phyloP scores from a whole-genome alignment of 139 green algal species.

The Micractinium conductrix region DNA sequence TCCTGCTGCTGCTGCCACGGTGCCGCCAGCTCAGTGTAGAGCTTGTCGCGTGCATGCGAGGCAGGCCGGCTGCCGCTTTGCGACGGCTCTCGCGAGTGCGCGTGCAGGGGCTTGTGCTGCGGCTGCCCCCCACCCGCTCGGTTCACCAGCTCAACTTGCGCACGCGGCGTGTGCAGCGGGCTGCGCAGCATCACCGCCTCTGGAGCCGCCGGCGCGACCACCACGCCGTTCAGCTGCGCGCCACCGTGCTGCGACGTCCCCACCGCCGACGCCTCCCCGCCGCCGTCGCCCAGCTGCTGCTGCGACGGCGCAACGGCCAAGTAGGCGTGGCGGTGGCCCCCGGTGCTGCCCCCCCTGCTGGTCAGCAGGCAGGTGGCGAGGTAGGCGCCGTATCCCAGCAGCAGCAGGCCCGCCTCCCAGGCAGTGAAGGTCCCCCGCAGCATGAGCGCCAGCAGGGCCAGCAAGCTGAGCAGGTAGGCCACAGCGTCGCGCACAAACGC shows the following conservation, averaged over 20 bases:
- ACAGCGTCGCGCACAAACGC: slow-evolving; percentile 51
- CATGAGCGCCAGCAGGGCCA: slow-evolving; percentile 43
- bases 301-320: background rate
- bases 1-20: background rate
- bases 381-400: slow-evolving; percentile 45
- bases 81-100: background rate
- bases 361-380: slow-evolving; percentile 39
- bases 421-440: slow-evolving; percentile 32
- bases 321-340: slow-evolving; percentile 9
- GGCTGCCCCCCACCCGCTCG: background rate
- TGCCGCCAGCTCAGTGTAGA: background rate
- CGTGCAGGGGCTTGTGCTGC: background rate
- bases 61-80: background rate
- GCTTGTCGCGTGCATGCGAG: background rate
- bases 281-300: slow-evolving; percentile 15
- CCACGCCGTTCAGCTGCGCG: background rate
- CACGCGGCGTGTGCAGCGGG: too few relatives aligned
- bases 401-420: slow-evolving; percentile 28
- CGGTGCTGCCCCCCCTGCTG: background rate
- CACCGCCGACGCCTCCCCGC: background rate
- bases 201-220: background rate
- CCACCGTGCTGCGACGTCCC: too few relatives aligned
- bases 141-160: slow-evolving; percentile 26
- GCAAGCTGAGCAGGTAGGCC: slow-evolving; percentile 48
- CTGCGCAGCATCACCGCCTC: background rate